These are phyloP conservation scores for Leptodermis oblonga DNA, from an alignment of 257 asterid genomes.

Conservation along the genomic window DNA sequence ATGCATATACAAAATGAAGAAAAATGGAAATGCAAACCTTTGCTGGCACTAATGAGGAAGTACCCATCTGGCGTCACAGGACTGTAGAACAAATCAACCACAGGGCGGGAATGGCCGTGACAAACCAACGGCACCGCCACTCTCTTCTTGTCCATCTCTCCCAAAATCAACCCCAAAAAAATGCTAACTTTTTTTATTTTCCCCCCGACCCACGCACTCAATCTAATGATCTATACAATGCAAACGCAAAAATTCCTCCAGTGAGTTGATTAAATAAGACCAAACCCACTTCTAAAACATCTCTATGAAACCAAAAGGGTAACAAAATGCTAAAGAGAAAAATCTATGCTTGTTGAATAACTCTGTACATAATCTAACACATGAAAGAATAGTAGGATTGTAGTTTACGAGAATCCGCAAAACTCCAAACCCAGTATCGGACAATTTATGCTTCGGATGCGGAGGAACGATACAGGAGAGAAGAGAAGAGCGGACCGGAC, in stretches of 20 bases:
- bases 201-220: too few species aligned
- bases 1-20: background rate
- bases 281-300: slow-evolving; percentile 8
- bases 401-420: background rate
- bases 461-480: background rate
- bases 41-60: slow-evolving; percentile 44
- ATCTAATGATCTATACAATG: background rate
- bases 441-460: background rate
- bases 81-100: slow-evolving; percentile 38
- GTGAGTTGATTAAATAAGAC: too few species aligned
- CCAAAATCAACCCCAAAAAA: background rate
- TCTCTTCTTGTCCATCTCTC: slow-evolving; percentile 35
- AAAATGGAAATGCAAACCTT: slow-evolving; percentile 14
- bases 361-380: background rate
- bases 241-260: background rate
- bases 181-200: background rate
- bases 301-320: background rate
- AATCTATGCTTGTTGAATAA: background rate
- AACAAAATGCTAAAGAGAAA: background rate
- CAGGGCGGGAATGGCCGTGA: slow-evolving; percentile 40
- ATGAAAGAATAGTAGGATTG: background rate
- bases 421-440: slow-evolving; percentile 5
- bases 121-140: slow-evolving; percentile 35
- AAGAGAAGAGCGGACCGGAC: too few species aligned
- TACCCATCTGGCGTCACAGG: slow-evolving; percentile 38